These are phyloP conservation scores for Cytospora leucostoma DNA, from an alignment of 2,329 filamentous ascomycete genomes.

Conservation along the genomic window DNA sequence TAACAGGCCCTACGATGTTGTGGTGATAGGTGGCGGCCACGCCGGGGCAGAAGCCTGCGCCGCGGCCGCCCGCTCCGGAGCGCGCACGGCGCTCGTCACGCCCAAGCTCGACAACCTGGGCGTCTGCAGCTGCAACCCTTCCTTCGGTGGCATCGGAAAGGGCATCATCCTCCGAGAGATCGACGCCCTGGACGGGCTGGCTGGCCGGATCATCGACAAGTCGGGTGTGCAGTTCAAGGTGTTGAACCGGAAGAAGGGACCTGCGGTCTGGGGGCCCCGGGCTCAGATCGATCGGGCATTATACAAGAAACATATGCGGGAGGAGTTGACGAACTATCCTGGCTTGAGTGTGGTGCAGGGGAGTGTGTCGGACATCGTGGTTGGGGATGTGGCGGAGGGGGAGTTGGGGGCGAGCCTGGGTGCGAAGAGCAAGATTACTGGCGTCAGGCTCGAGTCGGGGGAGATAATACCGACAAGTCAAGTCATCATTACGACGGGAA, in stretches of 20 bases:
- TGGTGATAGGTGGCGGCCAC: slow-evolving; percentile 95
- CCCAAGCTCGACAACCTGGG: slow-evolving; percentile 87
- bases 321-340: slow-evolving; percentile 76
- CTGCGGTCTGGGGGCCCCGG: slow-evolving; percentile 94
- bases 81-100: slow-evolving; percentile 85
- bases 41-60: slow-evolving; percentile 92
- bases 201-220: slow-evolving; percentile 87
- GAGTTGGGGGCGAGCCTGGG: slow-evolving; percentile 48
- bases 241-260: slow-evolving; percentile 85
- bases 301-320: slow-evolving; percentile 88
- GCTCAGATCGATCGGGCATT: slow-evolving; percentile 92
- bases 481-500: slow-evolving; percentile 94
- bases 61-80: slow-evolving; percentile 84
- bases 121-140: slow-evolving; percentile 95
- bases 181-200: slow-evolving; percentile 89
- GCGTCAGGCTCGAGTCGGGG: slow-evolving; percentile 84
- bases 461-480: slow-evolving; percentile 77
- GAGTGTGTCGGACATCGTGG: slow-evolving; percentile 89
- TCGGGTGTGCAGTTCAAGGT: slow-evolving; percentile 92
- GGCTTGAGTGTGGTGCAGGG: slow-evolving; percentile 81
- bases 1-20: slow-evolving; percentile 78
- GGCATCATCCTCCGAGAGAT: slow-evolving; percentile 95
- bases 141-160: slow-evolving; percentile 97
- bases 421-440: slow-evolving; percentile 72
- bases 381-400: slow-evolving; percentile 68